phyloP scores from a whole-genome alignment of 331 rosid species.

The Prunus yedoensis region DNA sequence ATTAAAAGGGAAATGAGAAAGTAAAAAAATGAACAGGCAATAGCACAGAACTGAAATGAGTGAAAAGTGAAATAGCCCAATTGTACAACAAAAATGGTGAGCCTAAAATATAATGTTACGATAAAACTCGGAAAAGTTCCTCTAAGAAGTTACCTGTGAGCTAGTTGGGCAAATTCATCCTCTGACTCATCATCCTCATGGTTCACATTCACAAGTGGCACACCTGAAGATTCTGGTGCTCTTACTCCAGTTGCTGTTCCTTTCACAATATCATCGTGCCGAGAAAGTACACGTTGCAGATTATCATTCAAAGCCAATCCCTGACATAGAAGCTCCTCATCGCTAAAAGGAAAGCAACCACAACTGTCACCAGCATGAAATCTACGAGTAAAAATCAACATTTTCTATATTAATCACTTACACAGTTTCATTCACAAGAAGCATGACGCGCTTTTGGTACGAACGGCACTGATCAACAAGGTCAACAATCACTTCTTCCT shows the following conservation, averaged over 20 bases:
- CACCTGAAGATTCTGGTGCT: conserved; percentile 52
- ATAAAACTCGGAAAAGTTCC: conserved; percentile 2
- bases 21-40: background rate
- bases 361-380: conserved; percentile 9
- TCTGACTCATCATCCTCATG: conserved; percentile 87
- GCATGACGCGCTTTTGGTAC: conserved; percentile 80
- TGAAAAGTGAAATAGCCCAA: background rate
- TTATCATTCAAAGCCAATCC: conserved; percentile 79
- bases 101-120: background rate
- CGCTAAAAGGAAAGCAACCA: conserved; percentile 50
- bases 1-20: background rate
- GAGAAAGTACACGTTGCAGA: conserved; percentile 76
- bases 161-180: conserved; percentile 74
- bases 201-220: conserved; percentile 65
- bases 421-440: conserved; percentile 78
- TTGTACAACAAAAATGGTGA: background rate
- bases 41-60: background rate
- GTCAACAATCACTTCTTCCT: conserved; percentile 85
- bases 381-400: background rate
- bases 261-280: conserved; percentile 59
- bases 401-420: conserved; percentile 34
- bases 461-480: conserved; percentile 96
- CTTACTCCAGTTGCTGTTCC: conserved; percentile 48
- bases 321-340: conserved; percentile 67
- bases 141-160: conserved; percentile 56